Percentiles rank a stretch among this genome's conserved stretches.
Evolutionary conservation across 495 filamentous ascomycete genomes (phyloP).

Genomic region (Trichoderma reesei): DNA sequence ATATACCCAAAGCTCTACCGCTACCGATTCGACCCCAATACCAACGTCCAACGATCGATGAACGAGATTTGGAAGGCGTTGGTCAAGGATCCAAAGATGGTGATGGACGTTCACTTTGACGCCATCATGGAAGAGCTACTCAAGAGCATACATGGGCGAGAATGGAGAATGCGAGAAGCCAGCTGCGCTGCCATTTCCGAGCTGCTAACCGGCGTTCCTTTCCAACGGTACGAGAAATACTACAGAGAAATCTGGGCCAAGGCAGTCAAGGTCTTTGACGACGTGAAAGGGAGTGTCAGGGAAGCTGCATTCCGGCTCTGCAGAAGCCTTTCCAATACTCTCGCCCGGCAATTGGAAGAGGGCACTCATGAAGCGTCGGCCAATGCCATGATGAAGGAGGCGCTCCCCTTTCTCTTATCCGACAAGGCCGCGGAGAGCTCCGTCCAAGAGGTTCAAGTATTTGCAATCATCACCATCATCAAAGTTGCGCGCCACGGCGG

Average conservation of each 20-base stretch:
- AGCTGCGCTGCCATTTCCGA: constrained; percentile 86
- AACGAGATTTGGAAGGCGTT: constrained; percentile 92
- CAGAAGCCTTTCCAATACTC: constrained; percentile 66
- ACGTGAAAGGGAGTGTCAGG: constrained; percentile 87
- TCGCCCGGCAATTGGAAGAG: constrained; percentile 78
- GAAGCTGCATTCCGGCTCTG: constrained; percentile 71
- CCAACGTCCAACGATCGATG: constrained; percentile 87
- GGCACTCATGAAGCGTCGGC: constrained; percentile 62
- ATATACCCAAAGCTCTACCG: constrained; percentile 90
- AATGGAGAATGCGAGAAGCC: constrained; percentile 88
- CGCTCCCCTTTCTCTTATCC: constrained; percentile 86
- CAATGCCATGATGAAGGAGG: constrained; percentile 65
- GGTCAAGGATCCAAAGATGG: constrained; percentile 69
- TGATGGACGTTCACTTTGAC: constrained; percentile 68
- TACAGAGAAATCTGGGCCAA: constrained; percentile 74
- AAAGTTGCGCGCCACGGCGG: constrained; percentile 82
- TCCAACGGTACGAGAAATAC: constrained; percentile 73
- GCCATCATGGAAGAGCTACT: constrained; percentile 78
- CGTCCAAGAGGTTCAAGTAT: constrained; percentile 71
- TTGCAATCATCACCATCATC: constrained; percentile 65
- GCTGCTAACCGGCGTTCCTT: constrained; percentile 62
- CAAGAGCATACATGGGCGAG: constrained; percentile 73
- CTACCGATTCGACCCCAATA: constrained; percentile 90
- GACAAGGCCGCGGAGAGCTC: constrained; percentile 77
- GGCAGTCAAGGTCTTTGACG: constrained; percentile 79